Conservation (phyloP, 1,139 yeast genomes). For the Hyphopichia khmerensis region DNA sequence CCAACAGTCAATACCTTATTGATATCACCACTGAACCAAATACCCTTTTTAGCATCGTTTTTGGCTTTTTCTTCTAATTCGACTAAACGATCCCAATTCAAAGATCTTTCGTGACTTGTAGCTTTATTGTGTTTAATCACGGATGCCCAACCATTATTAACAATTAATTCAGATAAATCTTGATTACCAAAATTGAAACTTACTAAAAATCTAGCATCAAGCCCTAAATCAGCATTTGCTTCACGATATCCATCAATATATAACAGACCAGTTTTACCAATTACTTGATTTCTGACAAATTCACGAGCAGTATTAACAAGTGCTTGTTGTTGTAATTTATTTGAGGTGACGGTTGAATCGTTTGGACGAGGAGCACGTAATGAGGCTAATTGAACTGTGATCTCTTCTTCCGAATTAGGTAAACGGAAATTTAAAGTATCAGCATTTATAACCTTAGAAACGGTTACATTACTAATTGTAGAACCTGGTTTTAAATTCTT, state of each 20-base stretch:
- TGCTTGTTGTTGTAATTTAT: constrained; percentile 38
- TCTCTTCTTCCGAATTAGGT: constrained; percentile 46
- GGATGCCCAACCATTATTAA: constrained; percentile 69
- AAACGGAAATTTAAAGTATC: constrained; percentile 63
- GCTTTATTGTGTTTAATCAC: constrained; percentile 78
- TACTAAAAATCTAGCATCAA: constrained; percentile 67
- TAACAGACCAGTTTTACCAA: constrained; percentile 67
- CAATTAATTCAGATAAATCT: constrained; percentile 63
- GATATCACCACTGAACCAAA: constrained; percentile 48
- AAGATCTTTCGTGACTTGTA: constrained; percentile 64
- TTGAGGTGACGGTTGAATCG: constrained; percentile 53
- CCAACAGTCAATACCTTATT: constrained; percentile 51
- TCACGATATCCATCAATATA: constrained; percentile 66
- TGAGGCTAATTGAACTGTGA: constrained; percentile 72
- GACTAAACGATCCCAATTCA: constrained; percentile 73
- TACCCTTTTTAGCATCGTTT: constrained; percentile 55
- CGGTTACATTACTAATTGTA: constrained; percentile 49
- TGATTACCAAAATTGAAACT: constrained; percentile 47
- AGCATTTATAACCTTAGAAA: constrained; percentile 62
- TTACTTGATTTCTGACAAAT: constrained; percentile 62
- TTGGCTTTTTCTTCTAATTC: constrained; percentile 68
- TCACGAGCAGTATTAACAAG: constrained; percentile 69
- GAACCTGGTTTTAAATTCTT: constrained; percentile 42
- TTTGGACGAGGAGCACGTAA: constrained; percentile 68
- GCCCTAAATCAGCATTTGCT: constrained; percentile 54